These are phyloP conservation scores for Monosporascus cannonballus DNA, from an alignment of 2,329 filamentous ascomycete species.

Conservation along the genomic window DNA sequence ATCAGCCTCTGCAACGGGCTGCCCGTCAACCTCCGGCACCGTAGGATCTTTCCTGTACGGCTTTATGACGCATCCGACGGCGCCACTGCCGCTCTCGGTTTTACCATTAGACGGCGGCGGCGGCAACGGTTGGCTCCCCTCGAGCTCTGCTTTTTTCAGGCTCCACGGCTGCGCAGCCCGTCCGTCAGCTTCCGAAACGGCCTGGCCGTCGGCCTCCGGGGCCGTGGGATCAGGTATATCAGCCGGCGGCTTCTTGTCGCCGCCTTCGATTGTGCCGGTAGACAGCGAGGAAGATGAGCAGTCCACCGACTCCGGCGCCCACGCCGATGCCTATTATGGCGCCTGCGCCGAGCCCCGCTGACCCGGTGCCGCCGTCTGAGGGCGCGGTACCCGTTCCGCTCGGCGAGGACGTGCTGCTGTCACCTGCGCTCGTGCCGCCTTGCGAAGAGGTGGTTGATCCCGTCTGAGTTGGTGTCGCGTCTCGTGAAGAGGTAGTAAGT, in stretches of 20 bases:
- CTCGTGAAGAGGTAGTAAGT: no score
- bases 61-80: not conserved
- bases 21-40: not conserved
- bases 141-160: slow-evolving; percentile 1
- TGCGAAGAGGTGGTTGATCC: no score
- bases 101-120: not conserved
- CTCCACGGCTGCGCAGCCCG: slow-evolving; percentile 6
- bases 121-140: not conserved
- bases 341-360: not conserved
- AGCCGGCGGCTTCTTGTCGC: not conserved
- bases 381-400: no score
- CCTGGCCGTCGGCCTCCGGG: slow-evolving; percentile 2
- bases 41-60: not conserved
- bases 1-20: not conserved
- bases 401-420: no score
- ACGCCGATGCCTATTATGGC: slow-evolving; percentile 8
- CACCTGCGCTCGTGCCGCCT: no score
- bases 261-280: not conserved
- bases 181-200: slow-evolving; percentile 8
- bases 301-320: slow-evolving; percentile 3
- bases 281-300: slow-evolving; percentile 2
- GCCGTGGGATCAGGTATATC: slow-evolving; percentile 1
- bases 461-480: no score
- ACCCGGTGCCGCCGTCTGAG: no score
- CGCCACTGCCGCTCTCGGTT: not conserved